Evolutionary conservation across 148 eudicot genomes (phyloP), one percentile per base, ranked within the genome.

Genomic region (Hydrangea macrophylla): DNA sequence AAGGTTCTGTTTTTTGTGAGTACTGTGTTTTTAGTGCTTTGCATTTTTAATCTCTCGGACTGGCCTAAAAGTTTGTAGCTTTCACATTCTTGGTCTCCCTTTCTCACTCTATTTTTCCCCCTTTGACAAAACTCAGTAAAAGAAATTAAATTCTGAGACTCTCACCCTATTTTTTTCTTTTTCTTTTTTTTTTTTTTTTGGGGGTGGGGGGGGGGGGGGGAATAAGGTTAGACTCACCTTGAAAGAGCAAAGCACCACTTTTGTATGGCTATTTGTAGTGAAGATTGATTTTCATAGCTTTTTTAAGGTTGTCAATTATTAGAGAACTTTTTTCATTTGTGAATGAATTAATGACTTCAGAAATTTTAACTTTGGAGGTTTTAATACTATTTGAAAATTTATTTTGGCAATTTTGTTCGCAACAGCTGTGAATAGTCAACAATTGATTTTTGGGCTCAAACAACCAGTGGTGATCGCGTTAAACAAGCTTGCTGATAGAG

Each of bases 401-500:
- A 48, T 24, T 54, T 27, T 18, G 33, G 50, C 60, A 27, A 33
- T 39, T 35, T 36, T 2, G 17, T 55, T 36, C 15, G 35, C 55
- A 23, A 17, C 60, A 51, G 58, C 7, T 28, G 45, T 33, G 45
- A 84, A 68, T 67, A 80, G 79, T 73, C 92, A 89, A 58, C 89
- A 92, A 67, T 82, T 65, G 57, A 70, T 70, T 70, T 92, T 78
- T 80, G 85, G 87, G 71, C 87, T 87, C 26, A 92, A 89, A 75
- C 89, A 89, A 28, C 79, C 84, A 58, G 88, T 84, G 25, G 78
- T 83, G 57, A 55, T 78, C 56, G 96, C 96, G 40, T 31, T 92
- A 24, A 87, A 83, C 74, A 92, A 92, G 84, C 68, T 89, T 74
- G 86, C 85, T 3, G 97, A 92, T 67, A 79, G 92, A 61, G 97